Evolutionary conservation across 2,329 filamentous ascomycete genomes (phyloP).

Genomic region (Chaetomium sp.): DNA sequence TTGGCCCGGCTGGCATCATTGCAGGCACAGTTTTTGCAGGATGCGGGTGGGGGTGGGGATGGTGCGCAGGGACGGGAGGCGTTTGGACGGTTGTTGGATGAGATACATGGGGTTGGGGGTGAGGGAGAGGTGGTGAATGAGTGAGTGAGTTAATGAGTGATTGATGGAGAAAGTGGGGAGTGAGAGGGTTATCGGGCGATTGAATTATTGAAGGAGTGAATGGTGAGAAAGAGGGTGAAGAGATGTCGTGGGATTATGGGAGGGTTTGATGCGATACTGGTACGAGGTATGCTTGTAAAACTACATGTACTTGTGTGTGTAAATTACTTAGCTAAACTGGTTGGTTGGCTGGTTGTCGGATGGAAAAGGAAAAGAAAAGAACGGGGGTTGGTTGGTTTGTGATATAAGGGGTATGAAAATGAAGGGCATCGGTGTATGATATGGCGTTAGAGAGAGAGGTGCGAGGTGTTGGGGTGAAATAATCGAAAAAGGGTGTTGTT

Average conservation of each 20-base stretch:
- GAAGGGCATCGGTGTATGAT: too few relatives aligned
- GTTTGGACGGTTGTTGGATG: constrained; percentile 35
- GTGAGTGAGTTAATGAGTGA: background rate
- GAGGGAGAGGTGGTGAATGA: background rate
- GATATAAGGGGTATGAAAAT: too few relatives aligned
- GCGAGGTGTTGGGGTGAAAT: too few relatives aligned
- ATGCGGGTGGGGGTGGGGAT: constrained; percentile 37
- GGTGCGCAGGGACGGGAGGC: constrained; percentile 28
- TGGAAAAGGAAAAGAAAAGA: too few relatives aligned
- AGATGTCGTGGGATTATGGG: too few relatives aligned
- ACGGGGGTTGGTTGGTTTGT: too few relatives aligned
- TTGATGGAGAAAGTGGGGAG: background rate
- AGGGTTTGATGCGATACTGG: background rate
- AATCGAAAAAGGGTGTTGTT: too few relatives aligned
- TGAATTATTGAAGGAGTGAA: background rate
- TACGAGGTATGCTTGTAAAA: background rate
- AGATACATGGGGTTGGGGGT: constrained; percentile 32
- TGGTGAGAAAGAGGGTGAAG: background rate
- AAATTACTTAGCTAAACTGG: too few relatives aligned
- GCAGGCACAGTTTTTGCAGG: constrained; percentile 47
- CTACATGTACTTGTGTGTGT: background rate
- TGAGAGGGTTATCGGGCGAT: background rate
- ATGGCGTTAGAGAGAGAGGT: too few relatives aligned
- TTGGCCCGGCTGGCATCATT: background rate
- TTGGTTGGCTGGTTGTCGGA: too few relatives aligned